Evolutionary conservation across 179 eudicot genomes (phyloP), one percentile per base, ranked within the genome.

Genomic region (Heliamphora pulchella): DNA sequence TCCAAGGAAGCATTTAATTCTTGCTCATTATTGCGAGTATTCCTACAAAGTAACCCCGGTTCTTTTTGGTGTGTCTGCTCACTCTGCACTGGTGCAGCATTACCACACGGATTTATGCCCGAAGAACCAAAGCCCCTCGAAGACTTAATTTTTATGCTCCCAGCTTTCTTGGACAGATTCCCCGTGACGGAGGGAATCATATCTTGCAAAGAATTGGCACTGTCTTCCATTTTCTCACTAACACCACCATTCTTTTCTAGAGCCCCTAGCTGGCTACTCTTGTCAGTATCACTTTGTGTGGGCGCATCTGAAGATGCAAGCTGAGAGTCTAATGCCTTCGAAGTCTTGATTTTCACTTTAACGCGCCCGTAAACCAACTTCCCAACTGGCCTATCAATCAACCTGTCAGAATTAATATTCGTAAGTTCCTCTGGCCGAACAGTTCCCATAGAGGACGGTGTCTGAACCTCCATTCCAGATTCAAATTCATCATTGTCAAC

Each of bases 321-420:
- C 84, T 78, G 85, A 62, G 85, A 57, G 66, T 86, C 89, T 55
- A 83, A 46, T 0, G 82, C 81, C 76, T 89, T 91, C 5, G 86
- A 84, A 58, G 87, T 78, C 84, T 86, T 91, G 55, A 91, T 81
- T 87, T 85, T 91, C 58, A 91, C 82, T 86, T 86, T 91, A 48
- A 91, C 91, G 75, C 94, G 88, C 78, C 94, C 94, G 83, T 91
- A 91, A 80, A 91, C 94, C 80, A 85, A 84, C 74, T 87, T 90
- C 0, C 85, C 86, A 13, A 86, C 79, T 55, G 94, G 87, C 83
- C 83, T 88, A 54, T 79, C 81, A 43, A 84, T 72, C 47, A 80
- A 79, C 54, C 75, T 82, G 17, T 62, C 86, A 20, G 86, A 78
- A 86, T 83, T 80, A 22, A 80, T 20, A 69, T 44, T 85, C 59